These are phyloP conservation scores for Yarrowia alimentaria DNA, from an alignment of 805 yeast genomes.

Conservation along the genomic window DNA sequence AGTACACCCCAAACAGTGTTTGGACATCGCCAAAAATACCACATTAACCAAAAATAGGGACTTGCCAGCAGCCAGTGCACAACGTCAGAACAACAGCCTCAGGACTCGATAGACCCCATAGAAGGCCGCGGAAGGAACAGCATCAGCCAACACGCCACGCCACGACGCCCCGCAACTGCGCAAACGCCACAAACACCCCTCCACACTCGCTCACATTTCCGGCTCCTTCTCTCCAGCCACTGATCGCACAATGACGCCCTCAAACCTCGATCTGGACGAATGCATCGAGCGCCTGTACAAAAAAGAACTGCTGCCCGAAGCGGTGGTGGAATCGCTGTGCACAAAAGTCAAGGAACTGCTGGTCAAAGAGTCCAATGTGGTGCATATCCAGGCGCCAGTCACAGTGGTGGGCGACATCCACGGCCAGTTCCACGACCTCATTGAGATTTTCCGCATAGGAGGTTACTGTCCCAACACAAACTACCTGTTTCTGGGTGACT, in stretches of 20 bases:
- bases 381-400: conserved; percentile 78
- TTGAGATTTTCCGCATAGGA: conserved; percentile 91
- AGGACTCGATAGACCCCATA: no score
- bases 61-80: no score
- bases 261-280: conserved; percentile 48
- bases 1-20: no score
- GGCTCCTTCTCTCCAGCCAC: neutral
- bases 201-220: neutral
- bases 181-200: no score
- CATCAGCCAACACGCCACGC: no score
- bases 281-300: conserved; percentile 65
- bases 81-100: no score
- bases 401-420: conserved; percentile 97
- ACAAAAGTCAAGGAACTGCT: conserved; percentile 79
- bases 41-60: no score
- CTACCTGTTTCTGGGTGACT: conserved; percentile 90
- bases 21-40: no score
- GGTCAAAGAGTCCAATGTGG: conserved; percentile 79
- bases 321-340: conserved; percentile 69
- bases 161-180: no score
- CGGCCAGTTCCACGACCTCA: conserved; percentile 91
- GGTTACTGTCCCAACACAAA: conserved; percentile 93
- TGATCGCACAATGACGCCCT: neutral
- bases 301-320: conserved; percentile 67
- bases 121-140: no score